phyloP scores from a whole-genome alignment of 257 asterid species.

The Paulownia fortunei region DNA sequence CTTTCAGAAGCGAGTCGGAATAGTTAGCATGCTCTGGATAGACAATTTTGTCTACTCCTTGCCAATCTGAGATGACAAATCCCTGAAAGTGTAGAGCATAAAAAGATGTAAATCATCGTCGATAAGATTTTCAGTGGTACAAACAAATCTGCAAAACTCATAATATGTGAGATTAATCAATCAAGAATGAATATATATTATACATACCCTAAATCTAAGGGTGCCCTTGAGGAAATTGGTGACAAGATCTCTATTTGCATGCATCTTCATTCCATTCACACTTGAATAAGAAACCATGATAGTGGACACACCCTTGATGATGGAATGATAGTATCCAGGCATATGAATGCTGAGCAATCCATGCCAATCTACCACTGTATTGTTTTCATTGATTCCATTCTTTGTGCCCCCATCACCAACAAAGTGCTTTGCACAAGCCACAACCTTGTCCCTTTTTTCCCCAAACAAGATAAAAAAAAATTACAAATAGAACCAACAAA shows the following conservation, averaged over 20 bases:
- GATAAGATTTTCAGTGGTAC: background rate
- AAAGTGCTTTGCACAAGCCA: constrained; percentile 53
- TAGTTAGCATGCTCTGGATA: constrained; percentile 44
- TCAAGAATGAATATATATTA: background rate
- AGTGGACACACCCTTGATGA: constrained; percentile 55
- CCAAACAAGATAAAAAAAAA: background rate
- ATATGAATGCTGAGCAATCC: constrained; percentile 51
- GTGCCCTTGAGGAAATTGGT: constrained; percentile 53
- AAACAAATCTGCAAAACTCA: background rate
- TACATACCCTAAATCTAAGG: constrained; percentile 43
- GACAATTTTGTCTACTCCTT: constrained; percentile 50
- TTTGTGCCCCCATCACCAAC: constrained; percentile 62
- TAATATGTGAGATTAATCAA: background rate
- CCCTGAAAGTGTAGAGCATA: constrained; percentile 36
- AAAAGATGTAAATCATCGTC: background rate
- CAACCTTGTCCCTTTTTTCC: constrained; percentile 40
- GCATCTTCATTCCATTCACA: constrained; percentile 55
- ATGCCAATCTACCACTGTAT: constrained; percentile 48
- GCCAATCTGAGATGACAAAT: constrained; percentile 55
- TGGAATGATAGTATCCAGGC: constrained; percentile 48
- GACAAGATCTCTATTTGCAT: constrained; percentile 44
- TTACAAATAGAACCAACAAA: too few relatives aligned
- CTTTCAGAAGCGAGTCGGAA: constrained; percentile 37
- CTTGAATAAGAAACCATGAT: constrained; percentile 62
- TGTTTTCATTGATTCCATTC: constrained; percentile 48